Evolutionary conservation across 73 alveolate genomes (phyloP).

Genomic region (Breviolum minutum): DNA sequence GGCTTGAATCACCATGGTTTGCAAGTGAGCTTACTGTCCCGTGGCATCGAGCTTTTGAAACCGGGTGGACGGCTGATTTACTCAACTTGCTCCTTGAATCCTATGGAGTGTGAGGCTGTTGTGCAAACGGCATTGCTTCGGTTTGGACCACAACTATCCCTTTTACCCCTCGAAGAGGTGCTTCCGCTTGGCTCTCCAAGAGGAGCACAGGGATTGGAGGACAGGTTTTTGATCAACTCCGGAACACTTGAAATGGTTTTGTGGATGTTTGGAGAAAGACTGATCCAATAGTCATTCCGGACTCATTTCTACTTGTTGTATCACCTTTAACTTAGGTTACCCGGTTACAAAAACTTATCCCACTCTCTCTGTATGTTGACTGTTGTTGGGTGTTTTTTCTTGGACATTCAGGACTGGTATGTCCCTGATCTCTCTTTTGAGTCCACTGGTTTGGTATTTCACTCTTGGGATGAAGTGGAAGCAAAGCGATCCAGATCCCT

Average conservation of each 20-base stretch:
- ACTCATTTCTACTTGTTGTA: too few relatives aligned
- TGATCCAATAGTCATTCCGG: too few relatives aligned
- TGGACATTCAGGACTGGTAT: neutral
- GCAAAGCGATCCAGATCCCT: too few relatives aligned
- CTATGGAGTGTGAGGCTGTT: constrained; percentile 97
- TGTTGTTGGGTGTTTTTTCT: too few relatives aligned
- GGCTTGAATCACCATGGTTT: constrained; percentile 55
- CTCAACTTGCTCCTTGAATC: constrained; percentile 99
- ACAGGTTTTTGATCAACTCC: too few relatives aligned
- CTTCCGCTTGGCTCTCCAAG: constrained; percentile 13
- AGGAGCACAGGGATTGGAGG: neutral
- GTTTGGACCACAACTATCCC: neutral
- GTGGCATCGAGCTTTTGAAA: constrained; percentile 98
- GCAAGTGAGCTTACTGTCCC: constrained; percentile 95
- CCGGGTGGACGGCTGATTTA: constrained; percentile 99
- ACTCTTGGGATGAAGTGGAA: neutral
- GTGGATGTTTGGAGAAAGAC: too few relatives aligned
- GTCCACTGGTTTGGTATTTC: neutral
- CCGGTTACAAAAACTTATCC: too few relatives aligned
- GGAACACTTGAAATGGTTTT: too few relatives aligned
- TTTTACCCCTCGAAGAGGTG: neutral
- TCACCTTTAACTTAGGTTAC: too few relatives aligned
- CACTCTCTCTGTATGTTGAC: too few relatives aligned
- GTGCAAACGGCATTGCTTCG: constrained; percentile 66
- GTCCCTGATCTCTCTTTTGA: constrained; percentile 10